These are phyloP conservation scores for Chaetomiaceae sp. DNA, from an alignment of 2,329 filamentous ascomycete genomes.

Conservation along the genomic window DNA sequence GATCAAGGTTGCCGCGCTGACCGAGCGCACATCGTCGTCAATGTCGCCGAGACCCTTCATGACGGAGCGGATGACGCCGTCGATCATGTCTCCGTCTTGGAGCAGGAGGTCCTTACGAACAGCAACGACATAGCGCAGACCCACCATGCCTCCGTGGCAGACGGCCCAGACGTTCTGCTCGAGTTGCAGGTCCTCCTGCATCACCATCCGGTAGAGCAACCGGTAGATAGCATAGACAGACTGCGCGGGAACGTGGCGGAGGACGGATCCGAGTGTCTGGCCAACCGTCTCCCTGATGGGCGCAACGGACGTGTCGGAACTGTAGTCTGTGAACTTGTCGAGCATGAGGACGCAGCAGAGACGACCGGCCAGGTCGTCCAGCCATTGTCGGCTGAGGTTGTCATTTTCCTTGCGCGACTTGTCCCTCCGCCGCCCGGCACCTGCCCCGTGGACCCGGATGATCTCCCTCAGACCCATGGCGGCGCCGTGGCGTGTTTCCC, in stretches of 20 bases:
- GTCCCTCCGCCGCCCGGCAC: conserved; percentile 72
- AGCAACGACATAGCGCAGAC: conserved; percentile 88
- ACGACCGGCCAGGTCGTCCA: conserved; percentile 92
- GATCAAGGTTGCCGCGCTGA: conserved; percentile 94
- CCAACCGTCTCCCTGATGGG: conserved; percentile 94
- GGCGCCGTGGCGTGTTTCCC: conserved; percentile 94
- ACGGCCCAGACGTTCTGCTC: conserved; percentile 83
- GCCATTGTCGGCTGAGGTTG: conserved; percentile 72
- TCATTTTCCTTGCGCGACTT: conserved; percentile 73
- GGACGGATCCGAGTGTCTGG: conserved; percentile 82
- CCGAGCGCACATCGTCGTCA: conserved; percentile 93
- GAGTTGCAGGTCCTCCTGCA: conserved; percentile 76
- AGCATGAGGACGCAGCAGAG: conserved; percentile 95
- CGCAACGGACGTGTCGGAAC: conserved; percentile 93
- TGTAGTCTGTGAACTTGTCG: conserved; percentile 95
- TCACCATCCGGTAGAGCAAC: conserved; percentile 82
- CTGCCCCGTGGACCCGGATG: conserved; percentile 81
- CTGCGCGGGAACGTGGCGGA: conserved; percentile 73
- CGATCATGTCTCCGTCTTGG: conserved; percentile 77
- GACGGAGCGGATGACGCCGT: conserved; percentile 85
- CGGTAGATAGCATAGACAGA: conserved; percentile 82
- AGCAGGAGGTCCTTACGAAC: conserved; percentile 89
- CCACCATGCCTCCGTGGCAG: conserved; percentile 97
- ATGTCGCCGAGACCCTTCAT: conserved; percentile 89
- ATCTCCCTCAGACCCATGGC: conserved; percentile 93